Evolutionary conservation across 768 basidiomycete species (phyloP).

Genomic region (Tephrocybe sp.): DNA sequence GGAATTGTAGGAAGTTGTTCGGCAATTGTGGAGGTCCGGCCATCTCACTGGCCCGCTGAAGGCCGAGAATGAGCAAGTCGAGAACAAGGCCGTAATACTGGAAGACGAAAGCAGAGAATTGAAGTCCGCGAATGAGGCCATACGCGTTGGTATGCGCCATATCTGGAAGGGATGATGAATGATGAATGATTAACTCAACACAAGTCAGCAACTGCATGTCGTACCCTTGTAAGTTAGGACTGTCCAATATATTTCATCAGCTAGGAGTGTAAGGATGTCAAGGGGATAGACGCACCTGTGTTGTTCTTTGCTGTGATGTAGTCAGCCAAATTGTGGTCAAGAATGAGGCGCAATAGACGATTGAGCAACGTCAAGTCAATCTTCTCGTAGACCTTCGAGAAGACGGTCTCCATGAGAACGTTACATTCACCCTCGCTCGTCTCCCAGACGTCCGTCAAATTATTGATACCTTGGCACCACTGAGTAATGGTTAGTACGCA

Average conservation of each 20-base stretch:
- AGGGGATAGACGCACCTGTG: conserved; percentile 46
- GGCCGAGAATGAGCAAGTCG: conserved; percentile 91
- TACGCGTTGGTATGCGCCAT: conserved; percentile 99
- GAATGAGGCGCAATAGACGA: conserved; percentile 90
- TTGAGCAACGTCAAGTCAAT: conserved; percentile 96
- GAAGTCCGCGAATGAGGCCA: conserved; percentile 94
- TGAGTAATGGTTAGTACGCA: conserved; percentile 14
- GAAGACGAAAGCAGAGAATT: conserved; percentile 99
- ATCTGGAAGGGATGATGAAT: conserved; percentile 34
- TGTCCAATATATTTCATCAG: conserved; percentile 16
- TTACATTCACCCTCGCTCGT: conserved; percentile 97
- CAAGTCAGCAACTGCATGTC: background rate
- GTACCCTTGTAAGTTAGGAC: conserved; percentile 86
- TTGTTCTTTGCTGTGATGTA: conserved; percentile 99
- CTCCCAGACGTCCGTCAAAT: conserved; percentile 98
- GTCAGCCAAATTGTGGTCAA: conserved; percentile 98
- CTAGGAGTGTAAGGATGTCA: background rate
- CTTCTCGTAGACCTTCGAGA: conserved; percentile 99
- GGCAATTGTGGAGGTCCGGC: conserved; percentile 97
- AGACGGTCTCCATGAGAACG: conserved; percentile 98
- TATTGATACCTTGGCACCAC: conserved; percentile 99
- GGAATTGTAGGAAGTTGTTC: conserved; percentile 97
- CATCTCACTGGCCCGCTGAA: conserved; percentile 99
- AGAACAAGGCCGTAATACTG: conserved; percentile 97
- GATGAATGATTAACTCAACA: background rate